A percentile compares a stretch with the other conserved stretches of the same genome.
Conservation (phyloP, 257 asterid genomes). For the Lycium ferocissimum region DNA sequence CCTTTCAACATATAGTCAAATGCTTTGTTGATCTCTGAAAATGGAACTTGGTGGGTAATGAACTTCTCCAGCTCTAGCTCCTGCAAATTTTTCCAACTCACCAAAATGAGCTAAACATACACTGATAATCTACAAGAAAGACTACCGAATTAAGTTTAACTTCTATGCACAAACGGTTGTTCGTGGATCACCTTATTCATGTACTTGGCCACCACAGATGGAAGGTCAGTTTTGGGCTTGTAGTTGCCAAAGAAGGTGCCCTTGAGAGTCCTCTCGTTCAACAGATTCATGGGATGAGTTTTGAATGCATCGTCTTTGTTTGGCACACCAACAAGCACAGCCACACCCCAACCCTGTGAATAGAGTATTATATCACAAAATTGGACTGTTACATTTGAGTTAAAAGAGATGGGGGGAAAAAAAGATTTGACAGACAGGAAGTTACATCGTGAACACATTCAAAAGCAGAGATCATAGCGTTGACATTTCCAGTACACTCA, state of each 20-base stretch:
- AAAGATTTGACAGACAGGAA: background rate
- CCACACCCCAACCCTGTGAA: constrained; percentile 91
- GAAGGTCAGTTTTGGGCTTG: constrained; percentile 78
- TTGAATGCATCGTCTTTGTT: constrained; percentile 71
- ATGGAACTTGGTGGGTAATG: constrained; percentile 47
- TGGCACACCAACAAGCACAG: constrained; percentile 92
- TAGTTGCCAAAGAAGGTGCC: constrained; percentile 91
- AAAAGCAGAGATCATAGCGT: constrained; percentile 89
- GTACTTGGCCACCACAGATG: constrained; percentile 72
- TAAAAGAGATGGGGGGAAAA: background rate
- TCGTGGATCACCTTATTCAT: constrained; percentile 62
- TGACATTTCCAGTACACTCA: constrained; percentile 80
- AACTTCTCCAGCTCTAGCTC: constrained; percentile 55
- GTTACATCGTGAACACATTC: constrained; percentile 93
- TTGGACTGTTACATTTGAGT: background rate
- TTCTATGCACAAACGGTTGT: background rate
- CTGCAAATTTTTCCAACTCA: constrained; percentile 23
- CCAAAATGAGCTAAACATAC: too few relatives aligned
- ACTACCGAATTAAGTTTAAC: background rate
- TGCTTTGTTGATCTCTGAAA: constrained; percentile 52
- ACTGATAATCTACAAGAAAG: background rate
- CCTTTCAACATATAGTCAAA: constrained; percentile 52
- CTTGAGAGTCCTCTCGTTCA: constrained; percentile 84
- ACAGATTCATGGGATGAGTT: constrained; percentile 68
- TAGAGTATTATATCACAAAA: background rate